These are phyloP conservation scores for Sabuloglossum arenarium DNA, from an alignment of 495 filamentous ascomycete species.

Conservation along the genomic window DNA sequence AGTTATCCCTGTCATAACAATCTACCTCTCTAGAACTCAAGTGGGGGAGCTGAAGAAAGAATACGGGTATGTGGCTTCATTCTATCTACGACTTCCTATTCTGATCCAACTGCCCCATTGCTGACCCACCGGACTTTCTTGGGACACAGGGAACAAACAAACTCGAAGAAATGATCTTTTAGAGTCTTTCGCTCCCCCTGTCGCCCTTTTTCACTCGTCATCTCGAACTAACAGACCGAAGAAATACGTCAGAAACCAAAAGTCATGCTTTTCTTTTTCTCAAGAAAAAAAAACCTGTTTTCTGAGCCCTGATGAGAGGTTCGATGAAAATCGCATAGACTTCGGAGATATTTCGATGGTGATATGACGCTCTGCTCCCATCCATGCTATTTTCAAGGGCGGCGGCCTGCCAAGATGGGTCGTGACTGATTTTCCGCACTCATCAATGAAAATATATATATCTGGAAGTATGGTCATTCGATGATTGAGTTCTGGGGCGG, in stretches of 20 bases:
- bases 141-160: slow-evolving; percentile 17
- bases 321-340: background rate
- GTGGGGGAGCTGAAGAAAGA: slow-evolving; percentile 27
- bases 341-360: background rate
- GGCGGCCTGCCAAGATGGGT: background rate
- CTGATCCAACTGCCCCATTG: background rate
- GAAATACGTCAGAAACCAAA: too few relatives aligned
- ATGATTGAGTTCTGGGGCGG: too few relatives aligned
- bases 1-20: slow-evolving; percentile 27
- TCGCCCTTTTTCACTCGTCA: too few relatives aligned
- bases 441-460: too few relatives aligned
- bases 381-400: background rate
- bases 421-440: background rate
- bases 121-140: background rate
- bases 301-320: background rate
- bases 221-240: too few relatives aligned
- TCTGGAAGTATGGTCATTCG: too few relatives aligned
- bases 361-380: background rate
- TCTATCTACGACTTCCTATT: background rate
- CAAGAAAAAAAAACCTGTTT: background rate
- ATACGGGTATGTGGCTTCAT: slow-evolving; percentile 21
- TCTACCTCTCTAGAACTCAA: slow-evolving; percentile 34
- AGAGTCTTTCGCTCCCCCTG: background rate
- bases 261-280: background rate
- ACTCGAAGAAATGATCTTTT: slow-evolving; percentile 8